A percentile compares a stretch with the other conserved stretches of the same genome.
These are phyloP conservation scores for Micractinium conductrix DNA, from an alignment of 139 green algal genomes.

Conservation along the genomic window DNA sequence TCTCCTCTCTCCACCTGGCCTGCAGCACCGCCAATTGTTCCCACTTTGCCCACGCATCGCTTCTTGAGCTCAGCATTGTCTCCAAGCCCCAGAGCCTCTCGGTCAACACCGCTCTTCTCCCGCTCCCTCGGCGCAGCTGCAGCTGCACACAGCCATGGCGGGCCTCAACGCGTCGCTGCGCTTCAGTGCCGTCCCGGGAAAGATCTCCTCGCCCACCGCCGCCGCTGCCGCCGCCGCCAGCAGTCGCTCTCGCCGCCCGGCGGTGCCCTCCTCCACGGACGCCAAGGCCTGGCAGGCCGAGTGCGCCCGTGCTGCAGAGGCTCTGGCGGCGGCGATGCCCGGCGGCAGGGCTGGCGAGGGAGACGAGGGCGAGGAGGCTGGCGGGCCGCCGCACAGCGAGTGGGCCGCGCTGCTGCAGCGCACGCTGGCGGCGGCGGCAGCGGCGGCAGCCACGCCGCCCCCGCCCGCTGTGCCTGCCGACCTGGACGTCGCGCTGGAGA, in stretches of 20 bases:
- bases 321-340: slow-evolving; percentile 1
- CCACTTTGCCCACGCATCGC: too few relatives aligned
- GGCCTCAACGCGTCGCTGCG: slow-evolving; percentile 6
- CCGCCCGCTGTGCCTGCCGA: not conserved
- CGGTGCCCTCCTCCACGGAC: not conserved
- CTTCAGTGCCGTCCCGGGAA: not conserved
- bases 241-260: not conserved
- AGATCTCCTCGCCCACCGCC: not conserved
- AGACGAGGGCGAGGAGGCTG: not conserved
- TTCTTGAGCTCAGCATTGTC: too few relatives aligned
- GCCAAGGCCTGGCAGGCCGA: slow-evolving; percentile 16
- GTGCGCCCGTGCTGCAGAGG: slow-evolving; percentile 11
- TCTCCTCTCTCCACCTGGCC: too few relatives aligned
- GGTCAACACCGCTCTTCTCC: too few relatives aligned
- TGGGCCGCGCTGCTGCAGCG: slow-evolving; percentile 17
- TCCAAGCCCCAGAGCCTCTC: too few relatives aligned
- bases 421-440: not conserved
- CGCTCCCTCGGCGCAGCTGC: too few relatives aligned
- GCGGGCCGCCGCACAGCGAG: not conserved
- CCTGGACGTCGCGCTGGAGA: not conserved
- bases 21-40: too few relatives aligned
- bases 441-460: not conserved
- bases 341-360: too few relatives aligned
- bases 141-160: not conserved
- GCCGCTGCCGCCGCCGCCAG: not conserved